Evolutionary conservation across 208 protist species (phyloP).

Genomic region (Naegleria fowleri): DNA sequence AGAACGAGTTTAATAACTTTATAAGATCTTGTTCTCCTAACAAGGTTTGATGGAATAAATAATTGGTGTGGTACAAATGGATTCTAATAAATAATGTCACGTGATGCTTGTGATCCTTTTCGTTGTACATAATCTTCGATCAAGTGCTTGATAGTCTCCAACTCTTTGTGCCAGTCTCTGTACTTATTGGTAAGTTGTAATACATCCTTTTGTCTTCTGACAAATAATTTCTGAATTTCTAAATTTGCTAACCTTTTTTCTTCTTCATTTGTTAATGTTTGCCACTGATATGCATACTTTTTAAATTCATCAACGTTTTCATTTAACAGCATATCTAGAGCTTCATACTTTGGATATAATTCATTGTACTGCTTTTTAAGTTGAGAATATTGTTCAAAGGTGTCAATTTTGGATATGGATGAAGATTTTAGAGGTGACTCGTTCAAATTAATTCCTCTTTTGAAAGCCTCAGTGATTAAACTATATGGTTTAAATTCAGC

Average conservation of each 20-base stretch:
- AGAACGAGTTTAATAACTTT: too few species aligned
- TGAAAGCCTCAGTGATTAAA: not conserved
- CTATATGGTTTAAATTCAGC: not conserved
- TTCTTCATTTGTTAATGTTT: not conserved
- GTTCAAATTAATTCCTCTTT: not conserved
- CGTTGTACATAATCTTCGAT: not conserved
- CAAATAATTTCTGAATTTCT: not conserved
- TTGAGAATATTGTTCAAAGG: not conserved
- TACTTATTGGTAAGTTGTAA: not conserved
- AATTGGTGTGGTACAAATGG: too few species aligned
- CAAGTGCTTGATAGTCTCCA: not conserved
- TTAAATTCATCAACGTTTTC: not conserved
- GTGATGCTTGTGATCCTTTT: not conserved
- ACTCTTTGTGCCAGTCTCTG: not conserved
- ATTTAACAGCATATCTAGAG: not conserved
- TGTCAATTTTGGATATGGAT: not conserved
- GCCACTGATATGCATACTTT: not conserved
- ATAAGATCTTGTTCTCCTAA: too few species aligned
- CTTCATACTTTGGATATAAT: not conserved
- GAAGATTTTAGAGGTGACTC: not conserved
- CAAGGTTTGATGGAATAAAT: too few species aligned
- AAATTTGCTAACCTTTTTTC: not conserved
- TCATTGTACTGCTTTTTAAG: not conserved
- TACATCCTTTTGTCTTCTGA: not conserved
- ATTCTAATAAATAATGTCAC: too few species aligned